phyloP scores from a whole-genome alignment of 2,329 filamentous ascomycete genomes.

The Coniochaeta prunicola region DNA sequence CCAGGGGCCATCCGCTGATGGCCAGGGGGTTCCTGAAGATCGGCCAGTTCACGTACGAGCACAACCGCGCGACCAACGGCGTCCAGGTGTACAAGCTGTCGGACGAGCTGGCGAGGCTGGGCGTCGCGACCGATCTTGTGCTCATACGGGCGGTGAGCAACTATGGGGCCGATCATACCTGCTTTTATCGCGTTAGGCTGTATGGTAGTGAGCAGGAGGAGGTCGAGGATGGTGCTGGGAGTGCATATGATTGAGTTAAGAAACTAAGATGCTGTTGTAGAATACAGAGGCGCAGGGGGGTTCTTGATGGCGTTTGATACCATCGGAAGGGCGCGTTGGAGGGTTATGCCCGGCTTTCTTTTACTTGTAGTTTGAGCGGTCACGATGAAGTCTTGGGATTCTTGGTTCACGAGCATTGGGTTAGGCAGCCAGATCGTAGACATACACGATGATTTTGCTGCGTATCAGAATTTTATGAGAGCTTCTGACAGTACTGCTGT shows the following conservation, averaged over 20 bases:
- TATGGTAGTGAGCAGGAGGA: conserved; percentile 32
- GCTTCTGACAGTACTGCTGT: too few species aligned
- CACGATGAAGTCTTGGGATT: too few species aligned
- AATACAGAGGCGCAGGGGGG: not conserved
- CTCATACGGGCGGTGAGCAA: conserved; percentile 51
- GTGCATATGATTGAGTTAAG: not conserved
- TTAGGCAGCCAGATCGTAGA: too few species aligned
- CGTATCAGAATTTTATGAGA: too few species aligned
- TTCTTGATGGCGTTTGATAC: not conserved
- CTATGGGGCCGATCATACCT: conserved; percentile 55
- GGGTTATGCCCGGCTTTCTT: not conserved
- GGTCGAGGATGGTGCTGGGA: not conserved
- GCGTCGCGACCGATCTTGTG: conserved; percentile 42
- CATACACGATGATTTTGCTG: too few species aligned
- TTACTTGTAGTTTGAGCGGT: not conserved
- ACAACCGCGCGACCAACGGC: conserved; percentile 29
- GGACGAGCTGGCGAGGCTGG: conserved; percentile 38
- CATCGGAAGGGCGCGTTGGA: not conserved
- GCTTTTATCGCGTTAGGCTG: conserved; percentile 56
- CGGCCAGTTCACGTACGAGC: conserved; percentile 46
- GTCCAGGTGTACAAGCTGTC: conserved; percentile 48
- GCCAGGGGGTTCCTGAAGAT: conserved; percentile 47
- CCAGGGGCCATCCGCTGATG: conserved; percentile 17
- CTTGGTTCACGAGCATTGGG: not conserved
- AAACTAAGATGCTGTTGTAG: not conserved